A percentile compares a stretch with the other conserved stretches of the same genome.
Evolutionary conservation across 768 basidiomycete genomes (phyloP).

Genomic region (Hericium erinaceus): DNA sequence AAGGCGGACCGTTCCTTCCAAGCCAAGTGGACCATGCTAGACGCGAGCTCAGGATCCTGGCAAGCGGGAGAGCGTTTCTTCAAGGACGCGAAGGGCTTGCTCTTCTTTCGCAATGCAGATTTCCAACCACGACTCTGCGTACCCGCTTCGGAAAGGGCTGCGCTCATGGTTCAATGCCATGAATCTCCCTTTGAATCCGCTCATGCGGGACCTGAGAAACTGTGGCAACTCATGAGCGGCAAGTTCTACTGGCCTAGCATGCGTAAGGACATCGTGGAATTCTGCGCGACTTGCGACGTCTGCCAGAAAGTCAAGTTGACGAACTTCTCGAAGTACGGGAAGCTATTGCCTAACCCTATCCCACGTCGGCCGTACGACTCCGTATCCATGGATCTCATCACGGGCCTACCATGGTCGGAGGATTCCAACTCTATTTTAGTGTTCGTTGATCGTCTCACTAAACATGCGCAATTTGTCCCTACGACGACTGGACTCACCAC

Average conservation of each 20-base stretch:
- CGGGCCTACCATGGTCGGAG: conserved; percentile 4
- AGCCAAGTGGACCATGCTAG: too few species aligned
- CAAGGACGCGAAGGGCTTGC: conserved; percentile 1
- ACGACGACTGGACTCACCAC: conserved; percentile 1
- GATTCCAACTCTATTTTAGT: conserved; percentile 13
- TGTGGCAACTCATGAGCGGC: background rate
- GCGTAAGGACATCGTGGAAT: conserved; percentile 3
- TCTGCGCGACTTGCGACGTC: conserved; percentile 6
- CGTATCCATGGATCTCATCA: conserved; percentile 7
- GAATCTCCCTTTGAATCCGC: conserved; percentile 5
- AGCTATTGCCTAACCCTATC: conserved; percentile 3
- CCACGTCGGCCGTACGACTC: conserved; percentile 9
- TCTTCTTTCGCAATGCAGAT: background rate
- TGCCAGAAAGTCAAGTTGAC: conserved; percentile 10
- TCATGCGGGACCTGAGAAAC: conserved; percentile 4
- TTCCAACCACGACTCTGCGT: conserved; percentile 13
- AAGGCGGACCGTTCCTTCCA: too few species aligned
- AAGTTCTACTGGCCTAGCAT: conserved; percentile 2
- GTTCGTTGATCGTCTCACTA: conserved; percentile 17
- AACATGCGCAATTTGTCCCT: conserved; percentile 23
- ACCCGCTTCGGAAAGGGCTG: conserved; percentile 1
- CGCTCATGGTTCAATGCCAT: conserved; percentile 4
- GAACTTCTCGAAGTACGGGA: conserved; percentile 1
- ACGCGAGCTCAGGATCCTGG: background rate
- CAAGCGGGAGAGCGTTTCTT: conserved; percentile 5